Conservation (phyloP, 768 basidiomycete genomes). For the Boletus sp. region DNA sequence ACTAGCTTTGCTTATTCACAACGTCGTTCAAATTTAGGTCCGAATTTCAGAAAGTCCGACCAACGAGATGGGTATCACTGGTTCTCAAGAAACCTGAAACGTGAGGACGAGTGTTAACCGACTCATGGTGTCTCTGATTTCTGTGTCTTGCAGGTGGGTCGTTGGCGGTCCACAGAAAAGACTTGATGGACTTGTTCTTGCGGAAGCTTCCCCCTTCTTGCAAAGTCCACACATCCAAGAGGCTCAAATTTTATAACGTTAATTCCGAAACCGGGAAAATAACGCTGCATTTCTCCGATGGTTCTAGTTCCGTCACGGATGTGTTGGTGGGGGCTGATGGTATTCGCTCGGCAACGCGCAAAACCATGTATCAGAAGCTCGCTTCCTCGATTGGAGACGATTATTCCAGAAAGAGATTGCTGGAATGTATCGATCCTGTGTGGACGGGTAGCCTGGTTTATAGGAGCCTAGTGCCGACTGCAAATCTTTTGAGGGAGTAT, state of each 20-base stretch:
- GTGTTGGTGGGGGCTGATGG: slow-evolving; percentile 45
- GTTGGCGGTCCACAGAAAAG: slow-evolving; percentile 35
- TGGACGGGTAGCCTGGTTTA: slow-evolving; percentile 41
- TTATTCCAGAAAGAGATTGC: slow-evolving; percentile 4
- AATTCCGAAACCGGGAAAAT: slow-evolving; percentile 23
- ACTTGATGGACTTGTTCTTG: slow-evolving; percentile 34
- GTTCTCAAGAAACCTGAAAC: slow-evolving; percentile 21
- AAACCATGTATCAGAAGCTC: slow-evolving; percentile 21
- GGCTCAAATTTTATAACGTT: slow-evolving; percentile 30
- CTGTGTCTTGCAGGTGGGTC: slow-evolving; percentile 24
- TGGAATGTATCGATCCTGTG: slow-evolving; percentile 30
- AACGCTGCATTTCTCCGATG: slow-evolving; percentile 37
- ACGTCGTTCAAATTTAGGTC: slow-evolving; percentile 11
- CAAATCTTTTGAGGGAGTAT: slow-evolving; percentile 28
- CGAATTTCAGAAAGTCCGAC: slow-evolving; percentile 33
- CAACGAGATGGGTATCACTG: slow-evolving; percentile 31
- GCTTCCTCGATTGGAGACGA: slow-evolving; percentile 7
- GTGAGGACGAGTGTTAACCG: slow-evolving; percentile 10
- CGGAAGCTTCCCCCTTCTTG: slow-evolving; percentile 28
- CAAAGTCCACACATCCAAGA: slow-evolving; percentile 35
- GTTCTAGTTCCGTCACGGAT: slow-evolving; percentile 34
- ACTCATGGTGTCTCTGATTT: background rate
- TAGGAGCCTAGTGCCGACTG: slow-evolving; percentile 33
- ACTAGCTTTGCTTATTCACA: background rate
- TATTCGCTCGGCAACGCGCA: slow-evolving; percentile 36